Conservation (phyloP, 345 rosid species). For the Melaleuca alternifolia region DNA sequence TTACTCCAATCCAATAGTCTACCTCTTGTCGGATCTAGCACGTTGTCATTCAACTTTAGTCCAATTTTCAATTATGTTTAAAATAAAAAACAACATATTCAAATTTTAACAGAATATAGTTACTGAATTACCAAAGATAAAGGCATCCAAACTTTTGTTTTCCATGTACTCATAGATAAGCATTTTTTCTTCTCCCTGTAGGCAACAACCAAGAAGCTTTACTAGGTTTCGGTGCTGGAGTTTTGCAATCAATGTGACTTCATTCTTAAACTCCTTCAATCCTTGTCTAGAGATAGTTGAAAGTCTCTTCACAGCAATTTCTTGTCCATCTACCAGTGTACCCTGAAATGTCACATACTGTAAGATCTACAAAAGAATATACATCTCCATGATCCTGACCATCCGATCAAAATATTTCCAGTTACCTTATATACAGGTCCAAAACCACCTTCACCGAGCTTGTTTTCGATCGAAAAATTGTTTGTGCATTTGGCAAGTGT, state of each 20-base stretch:
- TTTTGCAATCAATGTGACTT: not conserved
- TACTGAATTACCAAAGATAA: slow-evolving; percentile 14
- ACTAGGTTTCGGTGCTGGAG: not conserved
- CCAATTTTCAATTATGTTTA: not conserved
- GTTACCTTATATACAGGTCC: slow-evolving; percentile 18
- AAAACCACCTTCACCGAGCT: slow-evolving; percentile 28
- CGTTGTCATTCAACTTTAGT: slow-evolving; percentile 4
- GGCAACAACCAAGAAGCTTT: not conserved
- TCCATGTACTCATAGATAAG: slow-evolving; percentile 2
- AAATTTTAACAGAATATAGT: not conserved
- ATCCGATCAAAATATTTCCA: not conserved
- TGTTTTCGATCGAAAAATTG: slow-evolving; percentile 15
- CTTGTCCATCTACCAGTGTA: slow-evolving; percentile 3
- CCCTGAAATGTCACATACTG: not conserved
- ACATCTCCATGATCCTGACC: not conserved
- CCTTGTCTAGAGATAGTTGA: slow-evolving; percentile 7
- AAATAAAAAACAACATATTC: not conserved
- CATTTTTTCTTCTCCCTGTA: not conserved
- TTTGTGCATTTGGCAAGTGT: slow-evolving; percentile 7
- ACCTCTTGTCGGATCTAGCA: slow-evolving; percentile 17
- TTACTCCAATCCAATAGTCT: slow-evolving; percentile 19
- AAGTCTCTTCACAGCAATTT: slow-evolving; percentile 18
- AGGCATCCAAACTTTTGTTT: slow-evolving; percentile 13
- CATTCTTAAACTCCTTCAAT: not conserved
- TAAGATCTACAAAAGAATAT: slow-evolving; percentile 13